Conservation (phyloP, 768 basidiomycete species). For the Gymnopilus dilepis region DNA sequence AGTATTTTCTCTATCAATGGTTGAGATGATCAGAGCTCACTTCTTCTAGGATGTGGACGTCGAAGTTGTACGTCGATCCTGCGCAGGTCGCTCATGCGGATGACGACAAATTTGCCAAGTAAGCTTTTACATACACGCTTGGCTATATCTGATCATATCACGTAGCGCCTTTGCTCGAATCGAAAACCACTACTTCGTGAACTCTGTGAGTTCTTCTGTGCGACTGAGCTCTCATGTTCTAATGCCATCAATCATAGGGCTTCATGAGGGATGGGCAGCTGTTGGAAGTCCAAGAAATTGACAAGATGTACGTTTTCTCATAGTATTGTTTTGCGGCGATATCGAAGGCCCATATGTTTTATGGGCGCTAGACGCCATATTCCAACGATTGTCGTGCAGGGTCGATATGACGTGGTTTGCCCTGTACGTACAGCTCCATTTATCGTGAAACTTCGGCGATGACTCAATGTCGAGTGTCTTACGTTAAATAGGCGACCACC, state of each 20-base stretch:
- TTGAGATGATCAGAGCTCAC: neutral
- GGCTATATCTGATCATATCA: too few relatives aligned
- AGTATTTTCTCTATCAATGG: constrained; percentile 39
- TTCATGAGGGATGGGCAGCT: constrained; percentile 91
- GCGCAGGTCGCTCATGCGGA: constrained; percentile 71
- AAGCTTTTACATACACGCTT: constrained; percentile 25
- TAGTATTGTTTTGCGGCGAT: neutral
- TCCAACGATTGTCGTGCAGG: constrained; percentile 82
- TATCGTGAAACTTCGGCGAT: neutral
- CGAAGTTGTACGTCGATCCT: constrained; percentile 72
- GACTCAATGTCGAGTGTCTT: neutral
- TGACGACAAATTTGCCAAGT: constrained; percentile 80
- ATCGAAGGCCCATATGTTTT: neutral
- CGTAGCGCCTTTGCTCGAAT: constrained; percentile 83
- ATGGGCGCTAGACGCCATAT: constrained; percentile 73
- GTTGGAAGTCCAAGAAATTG: constrained; percentile 81
- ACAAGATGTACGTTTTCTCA: constrained; percentile 71
- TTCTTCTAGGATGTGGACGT: constrained; percentile 76
- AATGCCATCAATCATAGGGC: constrained; percentile 48
- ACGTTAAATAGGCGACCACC: constrained; percentile 70
- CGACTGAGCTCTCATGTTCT: neutral
- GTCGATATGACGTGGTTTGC: constrained; percentile 89
- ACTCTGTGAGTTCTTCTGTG: constrained; percentile 55
- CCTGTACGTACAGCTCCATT: constrained; percentile 53
- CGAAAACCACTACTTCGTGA: constrained; percentile 91